Percentiles rank a stretch among this genome's conserved stretches.
phyloP scores from a whole-genome alignment of 1,284 basidiomycete genomes.

The Exobasidium rhododendri region DNA sequence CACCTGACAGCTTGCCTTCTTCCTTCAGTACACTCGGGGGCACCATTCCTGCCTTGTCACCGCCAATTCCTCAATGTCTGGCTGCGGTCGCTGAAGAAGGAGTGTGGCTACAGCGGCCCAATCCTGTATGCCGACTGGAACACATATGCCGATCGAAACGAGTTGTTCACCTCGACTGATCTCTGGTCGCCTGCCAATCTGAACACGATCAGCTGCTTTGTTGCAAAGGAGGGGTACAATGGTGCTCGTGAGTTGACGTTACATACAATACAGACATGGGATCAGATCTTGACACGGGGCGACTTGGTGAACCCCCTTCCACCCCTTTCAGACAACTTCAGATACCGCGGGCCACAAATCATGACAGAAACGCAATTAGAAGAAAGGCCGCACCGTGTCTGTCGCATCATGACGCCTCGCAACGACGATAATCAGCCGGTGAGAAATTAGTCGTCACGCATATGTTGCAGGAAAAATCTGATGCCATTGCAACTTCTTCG shows the following conservation, averaged over 20 bases:
- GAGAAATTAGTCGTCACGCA: too few species aligned
- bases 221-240: not conserved
- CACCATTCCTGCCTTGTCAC: constrained; percentile 4
- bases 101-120: not conserved
- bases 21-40: not conserved
- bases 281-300: not conserved
- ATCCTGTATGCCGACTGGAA: not conserved
- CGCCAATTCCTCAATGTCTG: constrained; percentile 1
- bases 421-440: too few species aligned
- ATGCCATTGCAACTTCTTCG: too few species aligned
- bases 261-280: too few species aligned
- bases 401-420: not conserved
- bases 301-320: too few species aligned
- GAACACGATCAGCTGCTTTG: not conserved
- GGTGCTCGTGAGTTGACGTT: not conserved
- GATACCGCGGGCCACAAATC: not conserved
- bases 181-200: not conserved
- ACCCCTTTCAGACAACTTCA: not conserved
- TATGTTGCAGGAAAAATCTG: too few species aligned
- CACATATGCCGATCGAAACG: constrained; percentile 3
- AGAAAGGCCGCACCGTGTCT: not conserved
- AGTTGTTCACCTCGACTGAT: not conserved
- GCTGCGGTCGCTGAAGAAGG: not conserved
- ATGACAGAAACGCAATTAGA: not conserved
- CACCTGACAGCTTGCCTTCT: too few species aligned